phyloP scores from a whole-genome alignment of 169 alveolate genomes.

The Theileria orientalis region DNA sequence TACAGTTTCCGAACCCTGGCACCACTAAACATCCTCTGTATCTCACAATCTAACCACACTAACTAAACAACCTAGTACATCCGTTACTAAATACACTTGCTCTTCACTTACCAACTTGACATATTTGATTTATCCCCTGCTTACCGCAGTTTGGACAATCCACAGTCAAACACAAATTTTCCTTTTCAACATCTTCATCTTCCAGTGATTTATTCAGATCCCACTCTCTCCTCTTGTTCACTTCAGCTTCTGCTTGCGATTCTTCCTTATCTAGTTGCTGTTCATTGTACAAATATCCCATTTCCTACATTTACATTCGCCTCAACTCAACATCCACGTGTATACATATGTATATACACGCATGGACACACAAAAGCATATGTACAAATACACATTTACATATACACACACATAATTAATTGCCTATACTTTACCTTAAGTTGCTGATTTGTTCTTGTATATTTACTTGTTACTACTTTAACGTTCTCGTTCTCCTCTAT shows the following conservation, averaged over 20 bases:
- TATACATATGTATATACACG: neutral
- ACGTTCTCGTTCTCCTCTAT: conserved; percentile 84
- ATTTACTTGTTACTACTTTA: conserved; percentile 52
- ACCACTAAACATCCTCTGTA: conserved; percentile 67
- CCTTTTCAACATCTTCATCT: conserved; percentile 54
- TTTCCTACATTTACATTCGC: neutral
- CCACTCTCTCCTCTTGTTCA: neutral
- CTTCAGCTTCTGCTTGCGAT: neutral
- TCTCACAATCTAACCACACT: neutral
- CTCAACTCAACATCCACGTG: neutral
- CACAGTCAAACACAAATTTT: conserved; percentile 24
- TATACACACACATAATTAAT: neutral
- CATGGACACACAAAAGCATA: too few relatives aligned
- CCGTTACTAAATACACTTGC: neutral
- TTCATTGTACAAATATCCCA: neutral
- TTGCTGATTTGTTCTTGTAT: conserved; percentile 81
- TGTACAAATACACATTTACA: too few relatives aligned
- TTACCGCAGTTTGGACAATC: conserved; percentile 85
- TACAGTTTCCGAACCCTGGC: conserved; percentile 94
- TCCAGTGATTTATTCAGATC: conserved; percentile 53
- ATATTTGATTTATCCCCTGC: conserved; percentile 79
- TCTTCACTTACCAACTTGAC: conserved; percentile 70
- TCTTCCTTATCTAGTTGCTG: neutral
- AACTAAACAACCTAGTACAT: conserved; percentile 52
- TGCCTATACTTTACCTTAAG: conserved; percentile 52